Conservation (phyloP, 2,329 filamentous ascomycete genomes). For the Xylaria sp. region DNA sequence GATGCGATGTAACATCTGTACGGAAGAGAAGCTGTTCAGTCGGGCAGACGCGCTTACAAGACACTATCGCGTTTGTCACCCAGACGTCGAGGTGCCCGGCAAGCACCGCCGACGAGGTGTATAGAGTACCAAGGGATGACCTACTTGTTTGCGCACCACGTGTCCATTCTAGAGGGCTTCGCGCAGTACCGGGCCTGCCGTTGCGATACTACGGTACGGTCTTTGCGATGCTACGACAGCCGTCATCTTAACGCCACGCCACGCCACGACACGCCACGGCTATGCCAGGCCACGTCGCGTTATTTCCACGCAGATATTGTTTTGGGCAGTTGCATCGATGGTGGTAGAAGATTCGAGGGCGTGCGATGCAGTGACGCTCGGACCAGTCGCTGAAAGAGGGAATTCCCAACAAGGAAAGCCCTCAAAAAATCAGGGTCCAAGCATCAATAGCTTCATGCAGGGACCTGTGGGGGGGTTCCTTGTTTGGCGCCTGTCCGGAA, state of each 20-base stretch:
- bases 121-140: background rate
- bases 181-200: background rate
- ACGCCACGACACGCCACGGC: background rate
- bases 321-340: conserved; percentile 6
- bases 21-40: conserved; percentile 96
- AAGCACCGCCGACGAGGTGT: conserved; percentile 53
- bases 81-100: conserved; percentile 82
- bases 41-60: conserved; percentile 92
- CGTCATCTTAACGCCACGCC: background rate
- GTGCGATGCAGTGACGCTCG: conserved; percentile 5
- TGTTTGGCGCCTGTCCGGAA: conserved; percentile 21
- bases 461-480: conserved; percentile 35
- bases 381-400: background rate
- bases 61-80: conserved; percentile 93
- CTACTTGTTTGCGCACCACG: background rate
- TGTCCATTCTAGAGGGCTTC: background rate
- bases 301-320: background rate
- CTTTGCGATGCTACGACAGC: background rate
- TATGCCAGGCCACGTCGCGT: conserved; percentile 14
- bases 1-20: conserved; percentile 89
- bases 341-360: conserved; percentile 22
- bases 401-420: too few relatives aligned
- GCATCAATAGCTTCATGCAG: conserved; percentile 38
- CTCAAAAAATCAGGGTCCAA: conserved; percentile 38
- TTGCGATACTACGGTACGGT: background rate